These are phyloP conservation scores for Mycoemilia scoparia DNA, from an alignment of 192 early-diverging fungal genomes.

Conservation along the genomic window DNA sequence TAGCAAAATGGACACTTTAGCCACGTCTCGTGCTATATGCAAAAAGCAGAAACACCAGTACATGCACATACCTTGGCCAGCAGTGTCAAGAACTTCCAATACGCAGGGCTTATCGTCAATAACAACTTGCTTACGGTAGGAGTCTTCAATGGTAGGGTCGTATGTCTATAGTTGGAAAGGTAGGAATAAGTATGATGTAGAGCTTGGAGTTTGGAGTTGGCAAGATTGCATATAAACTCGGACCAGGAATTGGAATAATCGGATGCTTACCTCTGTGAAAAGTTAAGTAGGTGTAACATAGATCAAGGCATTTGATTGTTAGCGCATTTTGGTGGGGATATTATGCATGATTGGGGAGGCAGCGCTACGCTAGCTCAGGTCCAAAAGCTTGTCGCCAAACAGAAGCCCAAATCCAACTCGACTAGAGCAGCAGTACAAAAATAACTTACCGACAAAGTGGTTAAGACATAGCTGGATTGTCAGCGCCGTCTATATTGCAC, in stretches of 20 bases:
- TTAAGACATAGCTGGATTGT: slow-evolving; percentile 45
- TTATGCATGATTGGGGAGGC: no score
- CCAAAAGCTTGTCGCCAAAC: no score
- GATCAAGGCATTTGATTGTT: no score
- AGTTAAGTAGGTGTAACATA: no score
- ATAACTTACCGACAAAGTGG: slow-evolving; percentile 36
- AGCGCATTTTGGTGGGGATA: no score
- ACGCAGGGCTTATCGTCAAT: slow-evolving; percentile 95
- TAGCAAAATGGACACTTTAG: not conserved
- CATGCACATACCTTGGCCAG: slow-evolving; percentile 42
- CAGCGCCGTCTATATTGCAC: slow-evolving; percentile 33
- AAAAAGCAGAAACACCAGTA: not conserved
- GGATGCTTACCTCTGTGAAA: not conserved
- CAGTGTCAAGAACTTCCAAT: slow-evolving; percentile 92
- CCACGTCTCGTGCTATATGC: not conserved
- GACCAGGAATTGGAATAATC: slow-evolving; percentile 1
- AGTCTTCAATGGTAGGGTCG: slow-evolving; percentile 98
- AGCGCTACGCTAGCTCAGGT: no score
- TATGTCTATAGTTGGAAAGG: slow-evolving; percentile 61
- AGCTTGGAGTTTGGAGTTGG: no score
- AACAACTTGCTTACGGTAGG: slow-evolving; percentile 92
- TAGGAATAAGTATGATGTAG: slow-evolving; percentile 44
- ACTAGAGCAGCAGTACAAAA: not conserved
- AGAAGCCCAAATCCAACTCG: no score
- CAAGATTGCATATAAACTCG: no score